Evolutionary conservation across 202 grass and related monocot species (phyloP).

Genomic region (Schoenoplectus tabernaemontani): DNA sequence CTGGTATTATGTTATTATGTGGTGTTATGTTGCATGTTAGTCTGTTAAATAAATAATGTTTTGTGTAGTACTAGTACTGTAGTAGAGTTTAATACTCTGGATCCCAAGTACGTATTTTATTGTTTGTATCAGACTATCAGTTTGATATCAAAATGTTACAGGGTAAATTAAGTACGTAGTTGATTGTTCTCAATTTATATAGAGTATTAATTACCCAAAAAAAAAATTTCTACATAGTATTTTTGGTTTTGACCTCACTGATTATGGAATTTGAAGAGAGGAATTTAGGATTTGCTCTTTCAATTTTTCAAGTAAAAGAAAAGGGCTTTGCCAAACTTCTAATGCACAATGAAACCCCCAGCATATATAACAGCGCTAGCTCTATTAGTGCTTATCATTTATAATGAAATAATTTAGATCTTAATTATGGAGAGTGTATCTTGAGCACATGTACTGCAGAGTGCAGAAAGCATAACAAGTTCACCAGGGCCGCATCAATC

Average conservation of each 20-base stretch:
- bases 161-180: neutral
- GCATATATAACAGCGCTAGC: no score
- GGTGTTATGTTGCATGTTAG: neutral
- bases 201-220: no score
- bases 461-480: neutral
- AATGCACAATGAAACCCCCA: neutral
- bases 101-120: neutral
- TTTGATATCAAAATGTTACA: neutral
- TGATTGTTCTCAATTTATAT: neutral
- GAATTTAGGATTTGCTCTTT: neutral
- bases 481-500: no score
- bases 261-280: neutral
- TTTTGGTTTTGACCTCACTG: neutral
- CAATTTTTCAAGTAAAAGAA: neutral
- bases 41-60: neutral
- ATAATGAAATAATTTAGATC: neutral
- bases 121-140: neutral
- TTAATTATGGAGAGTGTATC: neutral
- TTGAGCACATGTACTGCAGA: neutral
- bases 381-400: neutral
- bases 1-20: conserved; percentile 2
- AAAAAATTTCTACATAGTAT: neutral
- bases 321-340: neutral
- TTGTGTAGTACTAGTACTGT: neutral
- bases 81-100: neutral